Evolutionary conservation across 2,329 filamentous ascomycete species (phyloP).

Genomic region (Paraconiothyrium brasiliense): DNA sequence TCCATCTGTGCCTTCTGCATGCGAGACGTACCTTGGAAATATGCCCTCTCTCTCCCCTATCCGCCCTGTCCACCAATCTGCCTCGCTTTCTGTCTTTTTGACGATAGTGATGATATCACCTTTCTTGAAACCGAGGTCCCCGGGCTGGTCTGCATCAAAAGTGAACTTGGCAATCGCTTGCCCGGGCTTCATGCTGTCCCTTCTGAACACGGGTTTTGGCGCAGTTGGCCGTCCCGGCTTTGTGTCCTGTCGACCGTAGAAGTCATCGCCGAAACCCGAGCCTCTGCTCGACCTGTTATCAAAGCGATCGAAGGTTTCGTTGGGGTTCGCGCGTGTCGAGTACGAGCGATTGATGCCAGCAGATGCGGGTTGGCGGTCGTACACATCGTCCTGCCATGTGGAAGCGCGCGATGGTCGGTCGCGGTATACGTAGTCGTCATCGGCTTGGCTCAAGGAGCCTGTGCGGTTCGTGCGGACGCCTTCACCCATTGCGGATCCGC

Average conservation of each 20-base stretch:
- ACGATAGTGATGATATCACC: constrained; percentile 94
- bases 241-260: constrained; percentile 62
- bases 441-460: constrained; percentile 44
- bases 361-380: constrained; percentile 65
- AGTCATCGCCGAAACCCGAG: constrained; percentile 58
- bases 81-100: constrained; percentile 92
- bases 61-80: constrained; percentile 97
- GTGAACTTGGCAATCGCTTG: constrained; percentile 92
- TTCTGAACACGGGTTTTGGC: constrained; percentile 84
- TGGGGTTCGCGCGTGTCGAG: constrained; percentile 59
- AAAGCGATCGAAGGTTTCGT: constrained; percentile 61
- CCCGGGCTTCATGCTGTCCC: constrained; percentile 65
- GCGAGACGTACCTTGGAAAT: constrained; percentile 76
- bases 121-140: constrained; percentile 95
- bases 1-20: too few relatives aligned
- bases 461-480: constrained; percentile 64
- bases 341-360: constrained; percentile 58
- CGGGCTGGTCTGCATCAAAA: constrained; percentile 92
- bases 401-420: constrained; percentile 68
- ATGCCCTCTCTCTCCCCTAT: constrained; percentile 87
- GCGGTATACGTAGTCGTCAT: constrained; percentile 61
- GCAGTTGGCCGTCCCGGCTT: constrained; percentile 83
- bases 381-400: constrained; percentile 80
- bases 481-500: constrained; percentile 76
- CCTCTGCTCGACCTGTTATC: constrained; percentile 49